Evolutionary conservation across 176 grass and related monocot genomes (phyloP), one percentile per base, ranked within the genome.

Genomic region (Raddia distichophylla): DNA sequence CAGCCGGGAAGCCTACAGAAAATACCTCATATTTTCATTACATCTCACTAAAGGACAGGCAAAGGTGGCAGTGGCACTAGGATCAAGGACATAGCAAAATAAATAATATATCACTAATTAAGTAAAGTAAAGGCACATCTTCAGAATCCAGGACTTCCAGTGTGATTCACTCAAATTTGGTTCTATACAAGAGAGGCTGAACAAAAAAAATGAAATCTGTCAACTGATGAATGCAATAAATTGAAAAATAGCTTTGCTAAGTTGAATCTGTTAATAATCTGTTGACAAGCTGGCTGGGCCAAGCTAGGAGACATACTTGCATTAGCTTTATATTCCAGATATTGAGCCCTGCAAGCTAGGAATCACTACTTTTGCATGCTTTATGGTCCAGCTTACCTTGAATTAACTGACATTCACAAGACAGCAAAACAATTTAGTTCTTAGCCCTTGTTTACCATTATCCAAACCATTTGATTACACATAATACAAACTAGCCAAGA

Each of bases 211-310:
- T 7, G 19, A 64, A 45, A 87, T 64, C 18, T 2, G 1, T 17
- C 22, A 64, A 62, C n/a, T 54, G 7, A 62, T 71, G 78, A 83
- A 65, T 32, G 20, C 49, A 64, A 18, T 9, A 71, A 70, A 76
- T 53, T 55, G 47, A 76, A 46, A 13, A 1, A 4, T 48, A 37
- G 58, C 16, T 64, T 61, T 6, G 5, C 8, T 42, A 65, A 46
- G 54, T 14, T 61, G 61, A 45, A 80, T 45, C 59, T 4, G n/a
- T 84, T 53, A 5, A 74, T 68, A 67, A 44, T 53, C 18, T 9
- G 2, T 74, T 44, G 61, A 60, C 27, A 80, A 60, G 19, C 35
- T 60, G 44, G 13, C 43, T 16, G 7, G 60, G 16, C 44, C n/a
- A 75, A 76, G 33, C 45, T 61, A 75, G 1, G 9, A 60, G 52